Percentiles rank a stretch among this genome's conserved stretches.
phyloP scores from a whole-genome alignment of 1,284 basidiomycete genomes.

The Pseudozyma thailandica region DNA sequence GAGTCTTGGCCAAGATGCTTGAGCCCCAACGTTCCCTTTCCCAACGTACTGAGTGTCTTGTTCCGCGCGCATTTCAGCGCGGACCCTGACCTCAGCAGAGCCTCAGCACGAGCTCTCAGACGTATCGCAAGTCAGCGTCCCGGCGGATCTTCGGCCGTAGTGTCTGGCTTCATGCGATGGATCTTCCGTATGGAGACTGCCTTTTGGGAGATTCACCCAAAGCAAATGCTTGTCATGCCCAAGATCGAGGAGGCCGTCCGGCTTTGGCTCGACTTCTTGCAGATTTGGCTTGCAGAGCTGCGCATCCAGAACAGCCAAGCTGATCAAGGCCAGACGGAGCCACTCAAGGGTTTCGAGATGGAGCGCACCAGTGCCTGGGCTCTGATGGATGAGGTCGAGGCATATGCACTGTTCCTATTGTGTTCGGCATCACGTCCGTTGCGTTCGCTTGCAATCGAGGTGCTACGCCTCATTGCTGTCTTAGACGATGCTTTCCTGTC shows the following conservation, averaged over 20 bases:
- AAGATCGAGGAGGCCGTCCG: constrained; percentile 74
- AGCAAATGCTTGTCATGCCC: constrained; percentile 75
- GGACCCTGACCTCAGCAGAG: constrained; percentile 76
- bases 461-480: constrained; percentile 55
- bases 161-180: constrained; percentile 79
- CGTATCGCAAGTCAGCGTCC: constrained; percentile 77
- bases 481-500: constrained; percentile 63
- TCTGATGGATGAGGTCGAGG: constrained; percentile 74
- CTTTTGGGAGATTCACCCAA: constrained; percentile 76
- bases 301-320: constrained; percentile 59
- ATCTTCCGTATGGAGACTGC: constrained; percentile 80
- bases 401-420: constrained; percentile 80
- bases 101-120: constrained; percentile 77
- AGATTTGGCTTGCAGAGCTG: constrained; percentile 74
- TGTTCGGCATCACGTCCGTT: constrained; percentile 76
- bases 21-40: constrained; percentile 70
- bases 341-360: constrained; percentile 48
- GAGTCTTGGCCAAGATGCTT: constrained; percentile 86
- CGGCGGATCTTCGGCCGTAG: constrained; percentile 72
- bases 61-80: constrained; percentile 84
- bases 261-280: constrained; percentile 81
- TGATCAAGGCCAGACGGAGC: constrained; percentile 28
- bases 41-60: constrained; percentile 81
- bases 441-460: constrained; percentile 67
- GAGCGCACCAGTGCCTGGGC: constrained; percentile 63